Percentiles rank a stretch among this genome's conserved stretches.
Evolutionary conservation across 805 yeast species (phyloP).

Genomic region (Wickerhamiella nectarea): DNA sequence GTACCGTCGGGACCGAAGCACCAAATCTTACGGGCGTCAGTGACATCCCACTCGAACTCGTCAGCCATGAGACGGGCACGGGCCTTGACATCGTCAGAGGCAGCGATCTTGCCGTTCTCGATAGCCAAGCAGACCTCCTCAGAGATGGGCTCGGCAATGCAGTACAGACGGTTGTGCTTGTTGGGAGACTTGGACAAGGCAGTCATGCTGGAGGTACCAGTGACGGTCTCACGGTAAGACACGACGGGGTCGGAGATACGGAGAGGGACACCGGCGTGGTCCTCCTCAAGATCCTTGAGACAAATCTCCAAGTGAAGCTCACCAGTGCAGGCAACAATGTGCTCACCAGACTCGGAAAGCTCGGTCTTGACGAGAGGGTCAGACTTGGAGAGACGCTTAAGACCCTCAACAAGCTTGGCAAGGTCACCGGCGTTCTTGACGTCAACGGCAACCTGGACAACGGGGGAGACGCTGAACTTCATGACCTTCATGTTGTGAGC

Average conservation of each 20-base stretch:
- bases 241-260: conserved; percentile 97
- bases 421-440: conserved; percentile 98
- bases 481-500: conserved; percentile 99
- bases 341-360: conserved; percentile 96
- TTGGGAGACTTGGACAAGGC: conserved; percentile 99
- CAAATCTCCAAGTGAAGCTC: conserved; percentile 99
- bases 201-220: conserved; percentile 81
- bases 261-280: conserved; percentile 99
- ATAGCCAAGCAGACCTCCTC: conserved; percentile 89
- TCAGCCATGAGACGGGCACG: conserved; percentile 99
- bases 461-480: conserved; percentile 99
- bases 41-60: conserved; percentile 98
- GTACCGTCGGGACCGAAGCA: conserved; percentile 99
- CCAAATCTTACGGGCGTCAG: conserved; percentile 99
- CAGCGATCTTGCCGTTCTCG: conserved; percentile 80
- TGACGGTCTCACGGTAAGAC: conserved; percentile 97
- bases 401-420: conserved; percentile 99
- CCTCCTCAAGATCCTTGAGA: conserved; percentile 87
- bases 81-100: conserved; percentile 96
- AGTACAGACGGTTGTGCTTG: conserved; percentile 99
- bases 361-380: conserved; percentile 92
- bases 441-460: conserved; percentile 98
- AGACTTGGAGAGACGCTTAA: conserved; percentile 98
- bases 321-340: conserved; percentile 99
- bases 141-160: conserved; percentile 89